Conservation (phyloP, 2,329 filamentous ascomycete species). For the Septoria linicola region DNA sequence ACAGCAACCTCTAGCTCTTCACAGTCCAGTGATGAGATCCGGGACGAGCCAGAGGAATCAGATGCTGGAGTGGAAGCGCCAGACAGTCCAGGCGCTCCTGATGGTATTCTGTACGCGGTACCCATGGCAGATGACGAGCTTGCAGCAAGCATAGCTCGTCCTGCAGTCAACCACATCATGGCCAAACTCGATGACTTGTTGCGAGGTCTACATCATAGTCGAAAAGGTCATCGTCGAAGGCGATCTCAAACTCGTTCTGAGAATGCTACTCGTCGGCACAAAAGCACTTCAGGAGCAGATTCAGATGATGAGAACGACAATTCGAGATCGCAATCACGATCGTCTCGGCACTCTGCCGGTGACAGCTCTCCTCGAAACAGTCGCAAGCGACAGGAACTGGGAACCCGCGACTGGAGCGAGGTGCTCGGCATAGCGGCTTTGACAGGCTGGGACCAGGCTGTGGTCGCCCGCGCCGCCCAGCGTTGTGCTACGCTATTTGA, state of each 20-base stretch:
- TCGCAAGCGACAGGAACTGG: constrained; percentile 32
- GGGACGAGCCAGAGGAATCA: neutral
- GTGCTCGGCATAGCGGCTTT: constrained; percentile 76
- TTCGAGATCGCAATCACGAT: neutral
- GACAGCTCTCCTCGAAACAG: constrained; percentile 1
- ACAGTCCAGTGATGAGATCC: too few relatives aligned
- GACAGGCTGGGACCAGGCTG: constrained; percentile 64
- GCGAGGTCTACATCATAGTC: constrained; percentile 63
- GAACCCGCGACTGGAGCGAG: constrained; percentile 77
- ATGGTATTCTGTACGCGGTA: neutral
- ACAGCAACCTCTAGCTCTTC: too few relatives aligned
- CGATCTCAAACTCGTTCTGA: constrained; percentile 14
- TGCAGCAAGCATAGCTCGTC: constrained; percentile 64
- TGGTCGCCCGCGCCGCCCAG: constrained; percentile 66
- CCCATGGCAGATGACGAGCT: constrained; percentile 65
- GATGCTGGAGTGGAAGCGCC: neutral
- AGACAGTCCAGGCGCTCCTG: neutral
- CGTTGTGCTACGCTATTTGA: constrained; percentile 75
- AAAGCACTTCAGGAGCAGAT: neutral
- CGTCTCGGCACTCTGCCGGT: neutral
- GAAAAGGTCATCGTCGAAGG: constrained; percentile 28
- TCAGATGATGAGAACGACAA: neutral
- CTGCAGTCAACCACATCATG: constrained; percentile 69
- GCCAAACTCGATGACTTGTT: constrained; percentile 68
- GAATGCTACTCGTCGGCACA: constrained; percentile 8